Evolutionary conservation across 2,329 filamentous ascomycete genomes (phyloP).

Genomic region (Colletotrichum sp.): DNA sequence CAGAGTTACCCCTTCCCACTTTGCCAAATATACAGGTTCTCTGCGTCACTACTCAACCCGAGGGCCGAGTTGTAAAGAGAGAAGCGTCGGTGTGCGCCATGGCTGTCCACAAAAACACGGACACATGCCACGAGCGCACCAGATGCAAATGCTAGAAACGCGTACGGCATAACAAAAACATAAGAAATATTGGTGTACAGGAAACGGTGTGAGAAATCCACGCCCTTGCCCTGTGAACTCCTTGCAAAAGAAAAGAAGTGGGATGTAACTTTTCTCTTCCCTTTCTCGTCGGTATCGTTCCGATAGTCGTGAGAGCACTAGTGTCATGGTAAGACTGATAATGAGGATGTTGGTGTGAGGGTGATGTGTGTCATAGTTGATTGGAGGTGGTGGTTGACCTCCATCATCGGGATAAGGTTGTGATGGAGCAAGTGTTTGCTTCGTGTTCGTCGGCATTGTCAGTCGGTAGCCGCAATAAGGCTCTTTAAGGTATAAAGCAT

Average conservation of each 20-base stretch:
- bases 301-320: conserved; percentile 1
- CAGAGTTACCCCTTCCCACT: background rate
- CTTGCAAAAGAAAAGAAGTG: conserved; percentile 4
- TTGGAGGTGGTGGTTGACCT: background rate
- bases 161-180: background rate
- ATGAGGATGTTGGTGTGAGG: background rate
- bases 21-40: conserved; percentile 17
- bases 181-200: conserved; percentile 12
- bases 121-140: background rate
- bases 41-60: background rate
- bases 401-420: background rate
- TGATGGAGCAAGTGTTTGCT: background rate
- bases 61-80: background rate
- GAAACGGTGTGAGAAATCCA: conserved; percentile 16
- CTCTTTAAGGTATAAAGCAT: background rate
- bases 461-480: background rate
- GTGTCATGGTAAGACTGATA: background rate
- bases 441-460: background rate
- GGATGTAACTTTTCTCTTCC: conserved; percentile 3
- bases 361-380: background rate
- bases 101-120: background rate
- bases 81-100: background rate
- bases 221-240: conserved; percentile 16
- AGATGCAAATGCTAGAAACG: conserved; percentile 20
- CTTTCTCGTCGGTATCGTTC: background rate